phyloP scores from a whole-genome alignment of 208 protist species.

The Wallacemonas sp. region DNA sequence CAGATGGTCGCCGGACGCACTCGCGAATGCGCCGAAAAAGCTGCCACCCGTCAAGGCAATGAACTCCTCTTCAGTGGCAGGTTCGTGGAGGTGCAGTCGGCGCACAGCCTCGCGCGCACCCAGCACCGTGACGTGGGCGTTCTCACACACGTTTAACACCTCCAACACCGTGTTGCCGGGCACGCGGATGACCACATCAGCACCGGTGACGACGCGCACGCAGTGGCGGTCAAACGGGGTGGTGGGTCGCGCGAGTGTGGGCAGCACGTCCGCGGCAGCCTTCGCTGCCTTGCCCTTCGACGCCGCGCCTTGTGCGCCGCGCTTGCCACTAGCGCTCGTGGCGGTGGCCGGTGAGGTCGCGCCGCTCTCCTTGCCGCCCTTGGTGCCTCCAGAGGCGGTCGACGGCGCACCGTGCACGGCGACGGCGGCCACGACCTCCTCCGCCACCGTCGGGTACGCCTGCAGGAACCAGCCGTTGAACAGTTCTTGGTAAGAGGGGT shows the following conservation, averaged over 20 bases:
- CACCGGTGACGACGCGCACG: slow-evolving; percentile 48
- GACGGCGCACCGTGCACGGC: background rate
- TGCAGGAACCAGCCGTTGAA: slow-evolving; percentile 49
- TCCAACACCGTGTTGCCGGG: slow-evolving; percentile 86
- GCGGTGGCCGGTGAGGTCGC: slow-evolving; percentile 13
- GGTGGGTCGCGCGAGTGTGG: slow-evolving; percentile 35
- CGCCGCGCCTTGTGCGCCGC: slow-evolving; percentile 7
- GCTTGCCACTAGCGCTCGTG: slow-evolving; percentile 16
- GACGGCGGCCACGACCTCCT: background rate
- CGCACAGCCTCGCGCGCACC: slow-evolving; percentile 66
- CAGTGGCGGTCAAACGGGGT: slow-evolving; percentile 74
- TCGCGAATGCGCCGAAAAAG: background rate
- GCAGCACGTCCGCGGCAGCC: slow-evolving; percentile 9
- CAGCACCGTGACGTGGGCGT: slow-evolving; percentile 48
- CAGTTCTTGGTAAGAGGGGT: slow-evolving; percentile 77
- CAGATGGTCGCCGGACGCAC: background rate
- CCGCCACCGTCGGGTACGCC: background rate
- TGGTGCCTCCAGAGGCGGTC: too few relatives aligned
- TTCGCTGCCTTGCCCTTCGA: slow-evolving; percentile 16
- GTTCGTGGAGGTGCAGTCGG: slow-evolving; percentile 64
- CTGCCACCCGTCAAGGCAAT: slow-evolving; percentile 25
- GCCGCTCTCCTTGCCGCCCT: slow-evolving; percentile 15
- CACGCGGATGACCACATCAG: slow-evolving; percentile 51
- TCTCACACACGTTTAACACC: slow-evolving; percentile 78
- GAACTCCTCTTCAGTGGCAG: slow-evolving; percentile 56